Evolutionary conservation across 2,329 filamentous ascomycete species (phyloP), one percentile per base, ranked within the genome.

Genomic region (Paracamarosporium sp.): DNA sequence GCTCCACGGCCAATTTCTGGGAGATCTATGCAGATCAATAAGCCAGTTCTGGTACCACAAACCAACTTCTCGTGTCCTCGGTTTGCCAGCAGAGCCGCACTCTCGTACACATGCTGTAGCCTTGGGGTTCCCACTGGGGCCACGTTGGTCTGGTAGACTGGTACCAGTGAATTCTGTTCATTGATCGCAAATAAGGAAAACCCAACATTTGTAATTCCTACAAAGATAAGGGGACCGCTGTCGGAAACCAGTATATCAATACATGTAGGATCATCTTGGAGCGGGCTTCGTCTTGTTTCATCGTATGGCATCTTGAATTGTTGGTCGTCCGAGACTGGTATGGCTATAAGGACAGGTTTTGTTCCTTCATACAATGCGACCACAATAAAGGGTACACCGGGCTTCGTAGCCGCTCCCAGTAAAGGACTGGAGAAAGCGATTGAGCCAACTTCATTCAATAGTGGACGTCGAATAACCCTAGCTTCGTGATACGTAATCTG

Each of bases 1-100:
- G 28, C 17, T 25, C 6, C 5, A 24, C 2, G 5, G 27, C 9
- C 9, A 13, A 47, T 13, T n/a, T 30, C 20, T 22, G n/a, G 27
- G 3, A 46, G 27, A n/a, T 53, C 31, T 1, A 70, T 30, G 11
- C 57, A 68, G n/a, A 73, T 48, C 2, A 76, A 59, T 24, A 57
- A 54, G 1, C 77, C 77, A 56, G 74, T 68, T 6, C 77, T 72
- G 41, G 76, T 71, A 5, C 74, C 74, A 55, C 76, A 79, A 1
- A 76, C 63, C 9, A 79, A 47, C 7, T 68, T 22, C 13, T 61
- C 43, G 8, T 48, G 52, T 3, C 50, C 7, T 28, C 45, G n/a
- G 4, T 53, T 61, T 12, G 17, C 57, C 22, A 73, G 52, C 15
- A 75, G 40, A 4, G 65, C 68, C 4, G 67, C 69, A 55, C 68